Base-by-base conservation (phyloP, 73 alveolate species). In the Paramecium caudatum region DNA sequence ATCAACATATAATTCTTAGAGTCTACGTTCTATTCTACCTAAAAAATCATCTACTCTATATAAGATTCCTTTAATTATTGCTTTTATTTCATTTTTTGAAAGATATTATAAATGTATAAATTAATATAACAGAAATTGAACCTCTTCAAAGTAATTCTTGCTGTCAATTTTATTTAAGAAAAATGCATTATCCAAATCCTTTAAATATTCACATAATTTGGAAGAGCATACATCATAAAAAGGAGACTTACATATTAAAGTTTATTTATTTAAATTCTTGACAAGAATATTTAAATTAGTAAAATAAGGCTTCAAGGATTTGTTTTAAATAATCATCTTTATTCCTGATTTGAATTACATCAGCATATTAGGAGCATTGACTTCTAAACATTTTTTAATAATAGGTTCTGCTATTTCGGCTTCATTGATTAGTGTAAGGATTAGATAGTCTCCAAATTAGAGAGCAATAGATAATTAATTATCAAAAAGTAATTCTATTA, bases 381-480 rank as follows among this genome's bases (percentile, higher is more conserved):
- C 49, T 65, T 65, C 83, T 17, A 65, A 32, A 15, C 83, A 65
- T 10, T 65, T 65, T 65, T 65, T 65, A 12, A 65, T 25, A 0
- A 65, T 65, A 0, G 27, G 47, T 33, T 30, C 47, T 12, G 83
- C 83, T 12, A 36, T 65, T 3, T 65, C 83, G 7, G 50, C 47
- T 25, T 65, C 83, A 33, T 65, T 36, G 10, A 65, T 65, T 16
- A 65, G 34, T 10, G 83, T 30, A 12, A 36, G 50, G 12, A 65
- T 65, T 15, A 65, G 15, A 65, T 65, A 65, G 34, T 65, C 83
- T 65, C 83, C 83, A 65, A 65, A 65, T 33, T 65, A 36, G 8
- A 65, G 49, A 0, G 83, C 19, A 30, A 65, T 33, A 10, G 83
- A 65, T 19, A 65, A 27, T 33, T 65, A 9, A 32, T 65, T 65